Evolutionary conservation across 2,329 filamentous ascomycete species (phyloP), one percentile per base, ranked within the genome.

Genomic region (Aspergillus eucalypticola): DNA sequence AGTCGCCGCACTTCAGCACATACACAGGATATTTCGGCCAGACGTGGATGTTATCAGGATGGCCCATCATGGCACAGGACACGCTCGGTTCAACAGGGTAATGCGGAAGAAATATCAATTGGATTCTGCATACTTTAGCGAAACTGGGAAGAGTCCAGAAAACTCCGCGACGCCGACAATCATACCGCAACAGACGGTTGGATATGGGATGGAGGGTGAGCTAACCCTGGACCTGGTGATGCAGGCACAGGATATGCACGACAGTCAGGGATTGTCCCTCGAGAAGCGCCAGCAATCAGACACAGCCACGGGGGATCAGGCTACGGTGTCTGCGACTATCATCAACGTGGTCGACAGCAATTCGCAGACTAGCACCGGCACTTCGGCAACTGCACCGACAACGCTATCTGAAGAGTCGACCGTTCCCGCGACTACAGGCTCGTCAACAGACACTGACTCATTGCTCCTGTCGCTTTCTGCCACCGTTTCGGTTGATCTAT

Each of bases 31-130:
- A 41, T 46, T 13, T 8, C 13, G 15, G n/a, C 39, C 39, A 19
- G 42, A 23, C 39, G 27, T 42, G 39, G 27, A 44, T 27, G 41
- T 46, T 32, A 32, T n/a, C 57, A 62, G 57, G 38, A 66, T 66
- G 64, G 61, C 61, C 51, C 63, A 66, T 61, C 63, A 64, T 64
- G 64, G 61, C 52, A 60, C 25, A 21, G 59, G 60, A 52, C 61
- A 64, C 46, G 44, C 50, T 25, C 63, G 63, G 38, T 60, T 56
- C 23, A 62, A 44, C 32, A 63, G 59, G 42, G 44, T 59, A 46
- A 52, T 64, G 61, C 61, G 54, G 38, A 64, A 49, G 35, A 60
- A 44, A 41, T 51, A 58, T 13, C 55, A 58, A 35, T 56, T 55
- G 13, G 44, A 41, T 13, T 55, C 41, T n/a, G 52, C 41, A 21